Evolutionary conservation across 495 filamentous ascomycete genomes (phyloP).

Genomic region (Aspergillus egyptiacus): DNA sequence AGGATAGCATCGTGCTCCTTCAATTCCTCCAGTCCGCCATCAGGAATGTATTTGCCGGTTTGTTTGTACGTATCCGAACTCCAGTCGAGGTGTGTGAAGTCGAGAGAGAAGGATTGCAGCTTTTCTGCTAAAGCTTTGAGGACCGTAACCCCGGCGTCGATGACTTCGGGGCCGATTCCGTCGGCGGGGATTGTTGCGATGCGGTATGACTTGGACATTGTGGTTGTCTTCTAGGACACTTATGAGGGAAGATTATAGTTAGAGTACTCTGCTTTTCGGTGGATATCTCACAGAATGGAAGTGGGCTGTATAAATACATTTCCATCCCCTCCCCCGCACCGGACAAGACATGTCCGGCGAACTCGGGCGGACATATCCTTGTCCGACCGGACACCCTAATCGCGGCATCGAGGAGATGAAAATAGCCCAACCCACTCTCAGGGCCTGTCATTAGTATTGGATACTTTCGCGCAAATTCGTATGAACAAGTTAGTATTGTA

Average conservation of each 20-base stretch:
- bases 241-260: not conserved
- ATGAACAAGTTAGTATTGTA: not conserved
- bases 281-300: not conserved
- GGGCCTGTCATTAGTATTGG: too few relatives aligned
- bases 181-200: constrained; percentile 50
- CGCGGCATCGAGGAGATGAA: not conserved
- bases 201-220: constrained; percentile 26
- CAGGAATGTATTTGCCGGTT: constrained; percentile 48
- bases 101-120: constrained; percentile 41
- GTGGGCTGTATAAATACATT: constrained; percentile 3
- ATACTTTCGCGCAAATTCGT: too few relatives aligned
- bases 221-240: not conserved
- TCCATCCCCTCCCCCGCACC: constrained; percentile 1
- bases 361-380: constrained; percentile 14
- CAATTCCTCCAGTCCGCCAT: constrained; percentile 45
- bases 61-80: constrained; percentile 48
- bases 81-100: constrained; percentile 49
- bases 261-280: not conserved
- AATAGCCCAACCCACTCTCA: too few relatives aligned
- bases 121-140: constrained; percentile 39
- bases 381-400: constrained; percentile 7
- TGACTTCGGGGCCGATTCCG: constrained; percentile 52
- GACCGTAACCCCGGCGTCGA: constrained; percentile 42
- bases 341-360: constrained; percentile 11
- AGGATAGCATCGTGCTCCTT: constrained; percentile 51